A percentile compares a stretch with the other conserved stretches of the same genome.
Evolutionary conservation across 2,329 filamentous ascomycete genomes (phyloP).

Genomic region (Tolypocladium ovalisporum): DNA sequence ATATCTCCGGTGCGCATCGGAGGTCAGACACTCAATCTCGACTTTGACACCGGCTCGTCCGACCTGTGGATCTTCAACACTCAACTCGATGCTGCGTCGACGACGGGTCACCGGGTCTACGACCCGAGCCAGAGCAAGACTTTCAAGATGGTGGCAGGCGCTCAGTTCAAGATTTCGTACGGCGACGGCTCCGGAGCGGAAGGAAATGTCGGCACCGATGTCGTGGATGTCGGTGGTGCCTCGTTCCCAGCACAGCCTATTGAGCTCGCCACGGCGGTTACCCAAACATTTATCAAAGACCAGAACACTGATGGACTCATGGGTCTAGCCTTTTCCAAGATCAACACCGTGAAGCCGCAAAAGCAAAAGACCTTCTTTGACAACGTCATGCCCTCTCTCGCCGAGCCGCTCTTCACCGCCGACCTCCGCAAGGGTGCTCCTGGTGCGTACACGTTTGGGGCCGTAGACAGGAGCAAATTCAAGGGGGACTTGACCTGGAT

Average conservation of each 20-base stretch:
- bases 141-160: slow-evolving; percentile 25
- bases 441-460: slow-evolving; percentile 62
- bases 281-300: slow-evolving; percentile 46
- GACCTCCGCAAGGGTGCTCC: slow-evolving; percentile 47
- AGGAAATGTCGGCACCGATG: slow-evolving; percentile 58
- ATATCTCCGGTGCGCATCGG: slow-evolving; percentile 59
- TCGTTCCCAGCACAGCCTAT: slow-evolving; percentile 52
- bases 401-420: slow-evolving; percentile 58
- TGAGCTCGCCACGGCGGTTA: slow-evolving; percentile 52
- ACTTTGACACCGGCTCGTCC: slow-evolving; percentile 68
- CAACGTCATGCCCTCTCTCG: slow-evolving; percentile 50
- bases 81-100: slow-evolving; percentile 32
- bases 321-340: slow-evolving; percentile 53
- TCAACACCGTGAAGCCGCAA: slow-evolving; percentile 54
- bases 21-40: slow-evolving; percentile 55
- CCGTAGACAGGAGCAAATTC: slow-evolving; percentile 52
- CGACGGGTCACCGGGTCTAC: slow-evolving; percentile 35
- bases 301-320: slow-evolving; percentile 57
- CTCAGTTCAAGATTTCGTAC: slow-evolving; percentile 54
- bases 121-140: slow-evolving; percentile 24
- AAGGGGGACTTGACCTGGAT: slow-evolving; percentile 49
- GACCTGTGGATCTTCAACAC: slow-evolving; percentile 68
- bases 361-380: slow-evolving; percentile 65
- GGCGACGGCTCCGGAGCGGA: slow-evolving; percentile 54
- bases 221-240: slow-evolving; percentile 55